These are phyloP conservation scores for Dysphania ambrosioides DNA, from an alignment of 148 eudicot species.

Conservation along the genomic window DNA sequence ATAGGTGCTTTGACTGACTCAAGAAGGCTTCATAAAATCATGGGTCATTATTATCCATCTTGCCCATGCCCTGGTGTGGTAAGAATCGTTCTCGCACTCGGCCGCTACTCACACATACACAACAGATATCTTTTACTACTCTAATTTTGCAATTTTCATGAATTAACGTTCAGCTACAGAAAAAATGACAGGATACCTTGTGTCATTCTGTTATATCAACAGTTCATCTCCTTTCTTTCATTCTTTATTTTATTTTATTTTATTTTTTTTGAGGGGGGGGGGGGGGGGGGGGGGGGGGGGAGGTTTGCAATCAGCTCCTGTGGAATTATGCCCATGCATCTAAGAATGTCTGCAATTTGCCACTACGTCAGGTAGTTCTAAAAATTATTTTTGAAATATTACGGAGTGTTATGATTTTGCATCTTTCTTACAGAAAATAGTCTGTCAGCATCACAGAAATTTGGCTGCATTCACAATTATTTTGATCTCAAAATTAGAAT, in stretches of 20 bases:
- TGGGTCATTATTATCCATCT: conserved; percentile 57
- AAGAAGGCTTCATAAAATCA: conserved; percentile 41
- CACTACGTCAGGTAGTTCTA: neutral
- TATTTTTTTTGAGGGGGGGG: too few species aligned
- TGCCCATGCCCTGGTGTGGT: conserved; percentile 49
- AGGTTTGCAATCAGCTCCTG: neutral
- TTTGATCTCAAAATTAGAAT: neutral
- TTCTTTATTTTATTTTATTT: too few species aligned
- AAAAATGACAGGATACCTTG: too few species aligned
- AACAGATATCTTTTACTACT: neutral
- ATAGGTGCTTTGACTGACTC: conserved; percentile 41
- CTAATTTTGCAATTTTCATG: neutral
- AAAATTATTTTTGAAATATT: neutral
- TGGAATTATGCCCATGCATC: neutral
- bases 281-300: neutral
- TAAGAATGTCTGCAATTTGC: neutral
- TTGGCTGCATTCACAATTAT: neutral
- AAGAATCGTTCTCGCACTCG: conserved; percentile 24
- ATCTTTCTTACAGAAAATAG: neutral
- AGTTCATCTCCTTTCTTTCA: too few species aligned
- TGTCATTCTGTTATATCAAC: too few species aligned
- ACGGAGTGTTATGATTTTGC: neutral
- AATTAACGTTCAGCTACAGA: neutral
- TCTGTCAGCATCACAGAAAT: neutral
- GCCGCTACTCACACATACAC: neutral